A percentile compares a stretch with the other conserved stretches of the same genome.
phyloP scores from a whole-genome alignment of 225 moss, liverwort and hornwort species.

The Marchantia paleacea region DNA sequence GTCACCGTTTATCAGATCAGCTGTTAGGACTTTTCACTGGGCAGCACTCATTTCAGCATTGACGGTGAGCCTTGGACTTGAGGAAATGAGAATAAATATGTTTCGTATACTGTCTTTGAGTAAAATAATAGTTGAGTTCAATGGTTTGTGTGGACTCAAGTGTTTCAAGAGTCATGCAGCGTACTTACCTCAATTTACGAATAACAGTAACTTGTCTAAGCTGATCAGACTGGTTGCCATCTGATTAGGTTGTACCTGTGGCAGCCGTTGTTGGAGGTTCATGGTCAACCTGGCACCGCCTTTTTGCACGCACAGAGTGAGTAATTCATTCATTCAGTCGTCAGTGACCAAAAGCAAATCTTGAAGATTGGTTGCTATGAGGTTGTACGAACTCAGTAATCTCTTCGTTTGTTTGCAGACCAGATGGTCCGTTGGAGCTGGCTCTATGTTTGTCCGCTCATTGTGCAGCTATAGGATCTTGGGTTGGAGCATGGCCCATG shows the following conservation, averaged over 20 bases:
- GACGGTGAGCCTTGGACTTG: constrained; percentile 48
- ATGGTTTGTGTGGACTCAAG: not conserved
- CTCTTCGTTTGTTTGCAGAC: constrained; percentile 40
- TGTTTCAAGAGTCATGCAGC: not conserved
- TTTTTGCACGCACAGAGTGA: constrained; percentile 78
- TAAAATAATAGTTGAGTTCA: not conserved
- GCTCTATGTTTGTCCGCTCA: constrained; percentile 90
- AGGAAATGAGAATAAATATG: not conserved
- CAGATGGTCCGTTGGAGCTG: constrained; percentile 68
- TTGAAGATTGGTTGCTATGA: too few relatives aligned
- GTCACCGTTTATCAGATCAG: constrained; percentile 46
- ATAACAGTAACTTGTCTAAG: not conserved
- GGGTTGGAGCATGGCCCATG: constrained; percentile 98
- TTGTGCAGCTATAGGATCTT: constrained; percentile 82
- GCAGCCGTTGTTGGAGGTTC: constrained; percentile 66
- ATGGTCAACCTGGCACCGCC: constrained; percentile 72
- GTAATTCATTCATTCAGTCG: not conserved
- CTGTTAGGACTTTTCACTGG: constrained; percentile 69
- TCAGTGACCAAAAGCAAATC: not conserved
- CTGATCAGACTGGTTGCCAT: constrained; percentile 25
- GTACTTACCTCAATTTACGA: not conserved
- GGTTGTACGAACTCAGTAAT: not conserved
- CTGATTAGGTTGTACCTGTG: constrained; percentile 68
- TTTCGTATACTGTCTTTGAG: not conserved
- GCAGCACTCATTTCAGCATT: constrained; percentile 71